These are phyloP conservation scores for Ustilago tritici DNA, from an alignment of 1,284 basidiomycete genomes.

Conservation along the genomic window DNA sequence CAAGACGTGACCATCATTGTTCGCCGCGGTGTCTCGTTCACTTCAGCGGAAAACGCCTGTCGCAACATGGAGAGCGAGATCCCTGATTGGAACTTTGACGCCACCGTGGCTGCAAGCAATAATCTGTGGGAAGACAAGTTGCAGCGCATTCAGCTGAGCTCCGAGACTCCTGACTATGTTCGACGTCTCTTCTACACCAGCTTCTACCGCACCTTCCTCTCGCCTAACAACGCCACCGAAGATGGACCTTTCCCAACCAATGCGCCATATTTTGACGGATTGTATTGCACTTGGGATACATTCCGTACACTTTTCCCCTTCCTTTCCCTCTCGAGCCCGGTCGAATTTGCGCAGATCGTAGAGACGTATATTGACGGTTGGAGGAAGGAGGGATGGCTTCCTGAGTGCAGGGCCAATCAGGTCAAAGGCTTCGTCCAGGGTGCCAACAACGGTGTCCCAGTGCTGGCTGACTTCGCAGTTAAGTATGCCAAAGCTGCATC, in stretches of 20 bases:
- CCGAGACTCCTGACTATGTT: slow-evolving; percentile 52
- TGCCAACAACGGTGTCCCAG: slow-evolving; percentile 54
- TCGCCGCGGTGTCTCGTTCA: slow-evolving; percentile 57
- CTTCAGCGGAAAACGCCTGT: slow-evolving; percentile 58
- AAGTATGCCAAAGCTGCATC: slow-evolving; percentile 52
- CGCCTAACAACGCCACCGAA: slow-evolving; percentile 62
- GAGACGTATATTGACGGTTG: slow-evolving; percentile 64
- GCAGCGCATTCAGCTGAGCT: slow-evolving; percentile 49
- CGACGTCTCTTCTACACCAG: slow-evolving; percentile 58
- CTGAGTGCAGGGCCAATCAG: slow-evolving; percentile 63
- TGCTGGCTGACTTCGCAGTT: slow-evolving; percentile 60
- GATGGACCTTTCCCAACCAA: slow-evolving; percentile 40
- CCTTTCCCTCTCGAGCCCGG: slow-evolving; percentile 55
- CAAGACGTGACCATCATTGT: slow-evolving; percentile 43
- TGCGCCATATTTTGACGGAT: slow-evolving; percentile 55
- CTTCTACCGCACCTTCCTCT: slow-evolving; percentile 63
- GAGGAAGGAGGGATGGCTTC: slow-evolving; percentile 57
- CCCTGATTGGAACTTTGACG: slow-evolving; percentile 49
- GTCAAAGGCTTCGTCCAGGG: slow-evolving; percentile 54
- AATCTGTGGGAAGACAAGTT: slow-evolving; percentile 61
- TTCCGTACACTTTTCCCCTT: slow-evolving; percentile 61
- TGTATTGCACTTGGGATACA: slow-evolving; percentile 58
- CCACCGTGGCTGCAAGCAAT: slow-evolving; percentile 35
- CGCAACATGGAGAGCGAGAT: slow-evolving; percentile 61
- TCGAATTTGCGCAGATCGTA: slow-evolving; percentile 59